phyloP scores from a whole-genome alignment of 495 filamentous ascomycete species.

The Aspergillus ellipticus region DNA sequence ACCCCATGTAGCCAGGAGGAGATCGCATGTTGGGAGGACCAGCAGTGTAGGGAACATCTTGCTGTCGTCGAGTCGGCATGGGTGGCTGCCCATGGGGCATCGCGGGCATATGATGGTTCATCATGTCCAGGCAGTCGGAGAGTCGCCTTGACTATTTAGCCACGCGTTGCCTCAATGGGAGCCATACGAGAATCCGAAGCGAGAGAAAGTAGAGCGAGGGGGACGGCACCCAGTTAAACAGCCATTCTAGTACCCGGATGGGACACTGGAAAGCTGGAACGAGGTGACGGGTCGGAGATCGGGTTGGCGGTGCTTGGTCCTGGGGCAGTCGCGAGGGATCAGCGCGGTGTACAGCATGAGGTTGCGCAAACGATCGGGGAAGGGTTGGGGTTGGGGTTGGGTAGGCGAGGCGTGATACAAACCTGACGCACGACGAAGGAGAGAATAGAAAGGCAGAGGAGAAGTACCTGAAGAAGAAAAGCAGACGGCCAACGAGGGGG shows the following conservation, averaged over 20 bases:
- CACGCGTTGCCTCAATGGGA: constrained; percentile 44
- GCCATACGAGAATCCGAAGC: constrained; percentile 37
- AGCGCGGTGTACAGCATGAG: constrained; percentile 10
- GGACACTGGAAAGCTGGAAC: neutral
- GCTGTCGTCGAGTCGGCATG: constrained; percentile 47
- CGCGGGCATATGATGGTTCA: constrained; percentile 54
- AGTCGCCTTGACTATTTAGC: constrained; percentile 39
- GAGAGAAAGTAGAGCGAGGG: constrained; percentile 21
- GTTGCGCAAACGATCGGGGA: constrained; percentile 1
- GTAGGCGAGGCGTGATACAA: neutral
- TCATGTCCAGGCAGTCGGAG: constrained; percentile 41
- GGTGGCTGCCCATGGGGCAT: constrained; percentile 55
- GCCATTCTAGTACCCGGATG: constrained; percentile 32
- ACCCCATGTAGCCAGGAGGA: constrained; percentile 43
- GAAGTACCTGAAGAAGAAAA: neutral
- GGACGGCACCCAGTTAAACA: constrained; percentile 28
- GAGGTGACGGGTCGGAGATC: neutral
- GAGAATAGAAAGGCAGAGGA: neutral
- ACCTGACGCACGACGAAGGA: neutral
- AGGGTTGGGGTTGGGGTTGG: neutral
- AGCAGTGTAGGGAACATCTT: constrained; percentile 47
- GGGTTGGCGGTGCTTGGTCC: constrained; percentile 8
- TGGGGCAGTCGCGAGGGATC: constrained; percentile 10
- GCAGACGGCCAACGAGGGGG: neutral
- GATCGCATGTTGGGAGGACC: constrained; percentile 44